A percentile compares a stretch with the other conserved stretches of the same genome.
Conservation (phyloP, 1,284 basidiomycete species). For the Melanopsichium pennsylvanicum region DNA sequence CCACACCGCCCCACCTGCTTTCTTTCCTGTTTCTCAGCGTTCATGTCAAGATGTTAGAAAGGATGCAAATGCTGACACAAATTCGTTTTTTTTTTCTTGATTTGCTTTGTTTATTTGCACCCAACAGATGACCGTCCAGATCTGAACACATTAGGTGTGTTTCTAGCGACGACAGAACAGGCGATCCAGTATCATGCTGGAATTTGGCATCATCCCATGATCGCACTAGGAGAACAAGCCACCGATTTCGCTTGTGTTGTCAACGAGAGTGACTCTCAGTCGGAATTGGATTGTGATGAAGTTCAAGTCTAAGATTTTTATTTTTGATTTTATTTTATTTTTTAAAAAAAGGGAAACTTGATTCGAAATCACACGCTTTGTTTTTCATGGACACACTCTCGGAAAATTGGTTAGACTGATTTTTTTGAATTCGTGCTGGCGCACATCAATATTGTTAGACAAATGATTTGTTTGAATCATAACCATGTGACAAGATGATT, state of each 20-base stretch:
- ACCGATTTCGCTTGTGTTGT: conserved; percentile 63
- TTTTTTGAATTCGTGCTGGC: no score
- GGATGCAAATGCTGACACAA: not conserved
- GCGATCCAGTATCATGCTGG: conserved; percentile 59
- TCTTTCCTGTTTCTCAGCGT: not conserved
- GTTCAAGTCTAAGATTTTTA: conserved; percentile 20
- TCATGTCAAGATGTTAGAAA: not conserved
- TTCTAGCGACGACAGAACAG: conserved; percentile 48
- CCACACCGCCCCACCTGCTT: not conserved
- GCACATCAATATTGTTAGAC: no score
- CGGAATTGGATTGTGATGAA: conserved; percentile 52
- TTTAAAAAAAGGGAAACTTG: no score
- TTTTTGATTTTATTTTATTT: no score
- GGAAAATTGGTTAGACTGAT: no score
- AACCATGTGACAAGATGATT: no score
- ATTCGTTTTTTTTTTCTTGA: not conserved
- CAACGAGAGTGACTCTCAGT: conserved; percentile 42
- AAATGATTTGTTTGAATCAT: no score
- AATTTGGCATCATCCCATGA: conserved; percentile 61
- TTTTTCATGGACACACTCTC: no score
- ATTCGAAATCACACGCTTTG: no score
- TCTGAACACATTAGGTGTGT: conserved; percentile 49
- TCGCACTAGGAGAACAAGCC: conserved; percentile 41
- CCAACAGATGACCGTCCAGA: conserved; percentile 57
- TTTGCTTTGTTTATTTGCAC: not conserved